Evolutionary conservation across 2,329 filamentous ascomycete species (phyloP), one percentile per base, ranked within the genome.

Genomic region (Fusarium continuum): DNA sequence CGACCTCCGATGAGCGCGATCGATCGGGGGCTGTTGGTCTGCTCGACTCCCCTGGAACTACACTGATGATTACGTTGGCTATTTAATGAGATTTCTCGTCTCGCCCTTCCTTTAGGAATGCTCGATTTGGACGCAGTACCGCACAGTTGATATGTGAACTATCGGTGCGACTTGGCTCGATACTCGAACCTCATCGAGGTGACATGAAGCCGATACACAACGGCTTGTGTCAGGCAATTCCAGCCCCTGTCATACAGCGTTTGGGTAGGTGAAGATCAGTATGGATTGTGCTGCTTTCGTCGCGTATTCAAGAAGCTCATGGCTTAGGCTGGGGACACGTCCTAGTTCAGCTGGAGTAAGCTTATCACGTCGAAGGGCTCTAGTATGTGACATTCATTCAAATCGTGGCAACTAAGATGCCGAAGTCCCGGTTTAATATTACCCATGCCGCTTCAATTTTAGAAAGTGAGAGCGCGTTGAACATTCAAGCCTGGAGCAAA

Each of bases 181-280:
- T 65, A 58, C 52, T 59, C 56, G 64, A 65, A 47, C 61, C 53
- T 65, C 49, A 60, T 68, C 49, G 64, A 65, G 45, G 45, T 63
- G 64, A 51, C 47, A 65, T 59, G 36, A 39, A 51, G 36, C 50
- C 35, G 64, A 48, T 49, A 55, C 64, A 61, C 44, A 50, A 41
- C 47, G 41, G 44, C 32, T 38, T 54, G 61, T 68, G 52, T 34
- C 20, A 52, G 44, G 40, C 43, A 34, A 59, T 62, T 53, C 35
- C 43, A 47, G 45, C 38, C 25, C 31, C 23, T 53, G 62, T 63
- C 28, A 34, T 44, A 65, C 62, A 47, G 41, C 36, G 29, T 29
- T n/a, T 52, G 53, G 29, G 41, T 26, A 16, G 34, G 25, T 36
- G 16, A 52, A 43, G 26, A 32, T 41, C 43, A 38, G 9, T 16